Evolutionary conservation across 257 asterid species (phyloP).

Genomic region (Solanum tarijense): DNA sequence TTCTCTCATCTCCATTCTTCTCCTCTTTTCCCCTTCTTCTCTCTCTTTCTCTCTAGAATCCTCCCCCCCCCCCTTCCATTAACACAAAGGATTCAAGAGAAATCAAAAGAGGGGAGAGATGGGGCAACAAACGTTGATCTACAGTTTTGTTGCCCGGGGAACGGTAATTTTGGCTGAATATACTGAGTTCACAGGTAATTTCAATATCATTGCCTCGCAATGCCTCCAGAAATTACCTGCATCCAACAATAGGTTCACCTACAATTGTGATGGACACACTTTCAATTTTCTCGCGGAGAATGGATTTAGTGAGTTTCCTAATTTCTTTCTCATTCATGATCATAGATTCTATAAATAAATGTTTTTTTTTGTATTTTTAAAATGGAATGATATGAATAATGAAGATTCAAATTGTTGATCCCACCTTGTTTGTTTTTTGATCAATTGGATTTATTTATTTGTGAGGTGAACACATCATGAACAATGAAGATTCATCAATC

Average conservation of each 20-base stretch:
- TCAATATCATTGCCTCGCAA: conserved; percentile 84
- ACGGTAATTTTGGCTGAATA: conserved; percentile 80
- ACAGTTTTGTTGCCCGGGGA: conserved; percentile 92
- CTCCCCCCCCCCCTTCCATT: not conserved
- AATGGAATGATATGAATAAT: not conserved
- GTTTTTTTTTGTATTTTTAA: too few species aligned
- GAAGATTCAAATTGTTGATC: not conserved
- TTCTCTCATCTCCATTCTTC: conserved; percentile 6
- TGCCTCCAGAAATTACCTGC: conserved; percentile 94
- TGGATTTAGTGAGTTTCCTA: conserved; percentile 65
- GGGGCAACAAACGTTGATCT: conserved; percentile 90
- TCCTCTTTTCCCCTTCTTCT: not conserved
- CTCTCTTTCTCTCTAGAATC: not conserved
- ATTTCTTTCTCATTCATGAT: not conserved
- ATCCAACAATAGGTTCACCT: conserved; percentile 83
- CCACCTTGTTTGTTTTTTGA: not conserved
- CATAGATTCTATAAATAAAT: not conserved
- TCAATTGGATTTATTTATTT: not conserved
- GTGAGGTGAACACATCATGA: not conserved
- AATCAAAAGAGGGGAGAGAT: not conserved
- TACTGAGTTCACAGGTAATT: conserved; percentile 86
- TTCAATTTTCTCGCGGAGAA: conserved; percentile 84
- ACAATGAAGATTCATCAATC: not conserved
- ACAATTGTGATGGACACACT: conserved; percentile 92
- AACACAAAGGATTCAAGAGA: not conserved